These are phyloP conservation scores for Sclerospora graminicola DNA, from an alignment of 352 stramenopile species.

Conservation along the genomic window DNA sequence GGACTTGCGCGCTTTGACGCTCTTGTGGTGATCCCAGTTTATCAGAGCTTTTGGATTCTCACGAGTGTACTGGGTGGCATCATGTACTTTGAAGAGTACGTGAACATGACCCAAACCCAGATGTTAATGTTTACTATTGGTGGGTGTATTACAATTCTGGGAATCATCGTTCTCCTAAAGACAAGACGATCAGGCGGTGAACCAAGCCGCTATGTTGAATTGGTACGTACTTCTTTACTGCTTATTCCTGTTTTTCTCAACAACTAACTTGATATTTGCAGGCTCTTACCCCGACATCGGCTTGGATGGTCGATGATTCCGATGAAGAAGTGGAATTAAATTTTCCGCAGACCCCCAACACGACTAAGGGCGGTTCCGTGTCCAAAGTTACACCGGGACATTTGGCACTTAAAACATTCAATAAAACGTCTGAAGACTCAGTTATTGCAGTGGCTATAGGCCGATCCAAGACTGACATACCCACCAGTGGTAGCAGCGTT, in stretches of 20 bases:
- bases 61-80: slow-evolving; percentile 86
- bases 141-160: slow-evolving; percentile 60
- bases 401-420: background rate
- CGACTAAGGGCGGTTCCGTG: slow-evolving; percentile 1
- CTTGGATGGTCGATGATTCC: slow-evolving; percentile 72
- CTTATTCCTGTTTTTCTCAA: background rate
- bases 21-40: slow-evolving; percentile 84
- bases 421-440: slow-evolving; percentile 10
- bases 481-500: slow-evolving; percentile 13
- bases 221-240: slow-evolving; percentile 31
- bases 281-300: slow-evolving; percentile 66
- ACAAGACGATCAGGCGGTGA: slow-evolving; percentile 30
- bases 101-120: slow-evolving; percentile 67
- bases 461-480: slow-evolving; percentile 10
- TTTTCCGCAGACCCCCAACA: slow-evolving; percentile 28
- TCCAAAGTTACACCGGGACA: slow-evolving; percentile 12
- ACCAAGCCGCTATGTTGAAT: slow-evolving; percentile 42
- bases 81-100: slow-evolving; percentile 90
- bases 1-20: slow-evolving; percentile 84
- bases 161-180: slow-evolving; percentile 69
- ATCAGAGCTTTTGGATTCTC: slow-evolving; percentile 88
- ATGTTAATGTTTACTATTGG: slow-evolving; percentile 76
- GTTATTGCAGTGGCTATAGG: slow-evolving; percentile 9
- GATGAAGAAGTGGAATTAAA: slow-evolving; percentile 74
- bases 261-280: slow-evolving; percentile 8